Percentiles rank a stretch among this genome's conserved stretches.
phyloP scores from a whole-genome alignment of 2,329 filamentous ascomycete species.

The Dothiorella sarmentorum region DNA sequence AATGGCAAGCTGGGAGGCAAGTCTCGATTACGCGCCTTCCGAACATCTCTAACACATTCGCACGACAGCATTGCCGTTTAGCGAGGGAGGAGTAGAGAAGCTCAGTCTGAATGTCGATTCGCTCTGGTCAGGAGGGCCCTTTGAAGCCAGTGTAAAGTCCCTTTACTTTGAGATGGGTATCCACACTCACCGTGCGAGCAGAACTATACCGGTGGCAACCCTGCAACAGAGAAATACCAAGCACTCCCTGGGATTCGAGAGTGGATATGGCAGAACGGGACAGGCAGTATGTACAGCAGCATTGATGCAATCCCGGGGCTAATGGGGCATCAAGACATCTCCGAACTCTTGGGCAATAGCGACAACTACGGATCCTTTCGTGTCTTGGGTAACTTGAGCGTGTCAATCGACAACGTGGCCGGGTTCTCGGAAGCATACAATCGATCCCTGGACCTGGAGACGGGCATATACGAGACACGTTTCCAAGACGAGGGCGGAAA shows the following conservation, averaged over 20 bases:
- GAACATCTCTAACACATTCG: no score
- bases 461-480: slow-evolving; percentile 38
- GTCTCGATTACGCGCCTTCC: neutral
- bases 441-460: slow-evolving; percentile 44
- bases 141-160: slow-evolving; percentile 42
- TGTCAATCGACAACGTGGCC: slow-evolving; percentile 35
- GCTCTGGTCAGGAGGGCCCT: slow-evolving; percentile 52
- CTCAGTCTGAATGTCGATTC: slow-evolving; percentile 49
- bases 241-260: slow-evolving; percentile 43
- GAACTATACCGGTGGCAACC: slow-evolving; percentile 50
- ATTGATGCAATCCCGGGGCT: no score
- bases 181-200: no score
- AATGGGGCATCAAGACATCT: slow-evolving; percentile 32
- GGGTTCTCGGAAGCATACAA: slow-evolving; percentile 34
- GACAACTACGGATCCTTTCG: slow-evolving; percentile 46
- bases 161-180: no score
- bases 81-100: slow-evolving; percentile 42
- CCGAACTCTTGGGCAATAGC: slow-evolving; percentile 37
- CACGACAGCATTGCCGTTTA: slow-evolving; percentile 41
- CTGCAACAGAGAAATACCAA: slow-evolving; percentile 32
- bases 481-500: slow-evolving; percentile 29
- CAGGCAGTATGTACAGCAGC: slow-evolving; percentile 17
- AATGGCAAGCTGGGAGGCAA: slow-evolving; percentile 48
- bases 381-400: slow-evolving; percentile 47
- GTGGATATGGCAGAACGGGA: slow-evolving; percentile 48